Base-by-base conservation (phyloP, 2,329 filamentous ascomycete genomes). In the Emmonsiellopsis sp. region DNA sequence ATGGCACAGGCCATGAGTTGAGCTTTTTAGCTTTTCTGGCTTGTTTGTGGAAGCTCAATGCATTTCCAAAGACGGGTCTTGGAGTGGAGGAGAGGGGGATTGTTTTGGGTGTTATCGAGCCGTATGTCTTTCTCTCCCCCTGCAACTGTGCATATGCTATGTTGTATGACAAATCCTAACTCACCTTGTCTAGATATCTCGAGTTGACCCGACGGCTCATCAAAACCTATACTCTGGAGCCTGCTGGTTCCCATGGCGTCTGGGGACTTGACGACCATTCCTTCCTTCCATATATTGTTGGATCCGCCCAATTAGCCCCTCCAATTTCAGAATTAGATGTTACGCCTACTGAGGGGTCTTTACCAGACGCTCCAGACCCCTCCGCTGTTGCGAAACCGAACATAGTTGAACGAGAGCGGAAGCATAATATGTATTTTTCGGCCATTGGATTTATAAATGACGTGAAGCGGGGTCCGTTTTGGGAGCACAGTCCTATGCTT, bases 211-310 rank as follows among this genome's bases (percentile, higher is more conserved):
- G 93, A 40, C 83, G 80, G 42, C 78, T 98, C 8, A 96, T 98
- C 62, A 76, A 89, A 50, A 92, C 85, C 2, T 98, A 97, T 68
- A 96, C 85, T 0, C 81, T 98, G 16, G 93, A 98, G 66, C 93
- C 93, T 3, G 93, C 93, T 5, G 93, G 93, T 2, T 95, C 92
- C 1, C 93, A 97, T 66, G 93, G 93, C 2, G 93, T 98, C 16
- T 98, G 93, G 93, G 93, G 93, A 16, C 78, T 98, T n/a, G 93
- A 98, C 67, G 93, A 98, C 68, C 92, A 98, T 71, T 91, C 84
- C 7, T 97, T 98, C 68, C 70, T 93, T 30, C 87, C 93, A 0
- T 98, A 97, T 69, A 89, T 98, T 54, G 91, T 97, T 59, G 93
- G 93, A 34, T 95, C 91, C 2, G 91, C 93, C 0, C 93, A 98